phyloP scores from a whole-genome alignment of 257 asterid species.

The Osmanthus fragrans region DNA sequence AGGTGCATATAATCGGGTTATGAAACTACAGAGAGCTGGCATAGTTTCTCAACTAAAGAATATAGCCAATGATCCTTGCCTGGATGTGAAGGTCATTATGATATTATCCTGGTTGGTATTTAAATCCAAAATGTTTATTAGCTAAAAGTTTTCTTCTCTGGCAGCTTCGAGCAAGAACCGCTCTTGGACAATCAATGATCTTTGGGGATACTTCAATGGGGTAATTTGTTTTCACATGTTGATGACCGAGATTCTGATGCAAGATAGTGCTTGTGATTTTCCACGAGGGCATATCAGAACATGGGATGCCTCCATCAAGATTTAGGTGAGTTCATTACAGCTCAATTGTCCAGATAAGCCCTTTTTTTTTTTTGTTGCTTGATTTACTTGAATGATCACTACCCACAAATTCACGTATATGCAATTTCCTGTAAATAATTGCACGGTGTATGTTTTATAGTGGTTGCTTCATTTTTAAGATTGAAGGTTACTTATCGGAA shows the following conservation, averaged over 20 bases:
- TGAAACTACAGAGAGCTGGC: constrained; percentile 60
- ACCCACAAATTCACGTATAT: neutral
- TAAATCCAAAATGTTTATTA: constrained; percentile 13
- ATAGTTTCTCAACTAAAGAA: constrained; percentile 66
- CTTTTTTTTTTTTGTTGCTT: neutral
- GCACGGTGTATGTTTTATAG: neutral
- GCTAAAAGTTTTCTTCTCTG: constrained; percentile 25
- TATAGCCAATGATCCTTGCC: constrained; percentile 76
- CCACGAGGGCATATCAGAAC: constrained; percentile 26
- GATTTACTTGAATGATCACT: neutral
- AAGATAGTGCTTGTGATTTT: constrained; percentile 35
- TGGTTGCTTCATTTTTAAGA: neutral
- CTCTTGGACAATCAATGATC: constrained; percentile 58
- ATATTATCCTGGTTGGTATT: constrained; percentile 9
- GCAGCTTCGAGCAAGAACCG: constrained; percentile 77
- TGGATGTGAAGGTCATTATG: constrained; percentile 79
- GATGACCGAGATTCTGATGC: constrained; percentile 24
- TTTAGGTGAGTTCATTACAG: constrained; percentile 18
- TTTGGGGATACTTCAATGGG: constrained; percentile 57
- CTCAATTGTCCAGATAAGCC: constrained; percentile 4
- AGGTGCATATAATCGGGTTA: constrained; percentile 56
- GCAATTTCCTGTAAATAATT: constrained; percentile 4
- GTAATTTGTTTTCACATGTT: constrained; percentile 25
- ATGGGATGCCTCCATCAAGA: constrained; percentile 30
- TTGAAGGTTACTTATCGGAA: neutral